Base-by-base conservation (phyloP, 2,329 filamentous ascomycete genomes). In the Hypomyces perniciosus region DNA sequence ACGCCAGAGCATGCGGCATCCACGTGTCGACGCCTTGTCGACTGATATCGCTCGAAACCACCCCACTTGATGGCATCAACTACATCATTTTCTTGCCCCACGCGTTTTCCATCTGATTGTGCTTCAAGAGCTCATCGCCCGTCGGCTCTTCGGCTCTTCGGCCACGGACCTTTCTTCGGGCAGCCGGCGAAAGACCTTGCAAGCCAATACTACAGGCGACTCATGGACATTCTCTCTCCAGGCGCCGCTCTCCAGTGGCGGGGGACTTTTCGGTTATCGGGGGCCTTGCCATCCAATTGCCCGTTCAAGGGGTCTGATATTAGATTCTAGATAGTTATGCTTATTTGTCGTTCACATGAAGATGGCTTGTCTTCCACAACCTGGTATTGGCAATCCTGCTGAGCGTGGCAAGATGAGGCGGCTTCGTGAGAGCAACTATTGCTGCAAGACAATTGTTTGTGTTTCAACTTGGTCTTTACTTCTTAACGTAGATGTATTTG, bases 361-460 rank as follows among this genome's bases (percentile, higher is more conserved):
- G 27, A 44, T 38, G 48, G 35, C 46, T 46, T 31, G 58, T 59
- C 62, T 33, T 58, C 47, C n/a, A 45, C 41, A 41, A 61, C 62
- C 45, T 60, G 63, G 20, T 56, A 62, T 10, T 50, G 42, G 9
- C 47, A 46, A 45, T 70, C 2, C 65, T 57, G 44, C 61, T 41
- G 38, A 72, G 44, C 38, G 72, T 67, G 2, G 61, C 57, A 43
- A 52, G 56, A 2, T 66, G 65, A 2, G 69, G 70, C 1, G 59
- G 63, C 0, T 68, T 68, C 50, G 73, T 58, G 6, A 71, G 50
- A 3, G 69, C 65, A 4, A 72, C 62, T 62, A 72, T 68, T 43
- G 64, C 59, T 1, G 62, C 65, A 43, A 69, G 58, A 30, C 68
- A 20, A 64, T 31, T 62, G 59, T 13, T 61, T 58, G 47, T 62